Evolutionary conservation across 768 basidiomycete species (phyloP).

Genomic region (Mycena sanguinolenta): DNA sequence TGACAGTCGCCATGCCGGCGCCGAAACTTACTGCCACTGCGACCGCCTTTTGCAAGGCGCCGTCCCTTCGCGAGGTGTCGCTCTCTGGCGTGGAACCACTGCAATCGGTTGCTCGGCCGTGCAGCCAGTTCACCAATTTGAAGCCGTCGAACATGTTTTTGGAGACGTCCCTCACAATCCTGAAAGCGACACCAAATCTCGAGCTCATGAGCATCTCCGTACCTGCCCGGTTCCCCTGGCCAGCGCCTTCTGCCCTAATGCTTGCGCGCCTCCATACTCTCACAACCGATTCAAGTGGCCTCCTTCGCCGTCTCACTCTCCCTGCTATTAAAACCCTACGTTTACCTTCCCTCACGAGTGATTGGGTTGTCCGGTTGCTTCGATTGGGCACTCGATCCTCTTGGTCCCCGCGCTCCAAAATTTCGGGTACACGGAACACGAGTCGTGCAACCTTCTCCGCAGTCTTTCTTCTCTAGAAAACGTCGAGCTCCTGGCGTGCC

Average conservation of each 20-base stretch:
- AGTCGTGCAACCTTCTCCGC: background rate
- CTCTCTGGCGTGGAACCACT: background rate
- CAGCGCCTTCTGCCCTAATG: background rate
- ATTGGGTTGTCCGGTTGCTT: background rate
- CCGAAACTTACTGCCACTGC: background rate
- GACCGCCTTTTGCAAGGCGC: conserved; percentile 9
- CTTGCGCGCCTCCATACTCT: conserved; percentile 2
- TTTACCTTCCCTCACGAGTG: background rate
- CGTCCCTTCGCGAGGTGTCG: background rate
- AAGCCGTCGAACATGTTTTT: background rate
- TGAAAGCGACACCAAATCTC: conserved; percentile 3
- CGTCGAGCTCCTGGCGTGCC: background rate
- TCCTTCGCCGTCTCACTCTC: conserved; percentile 14
- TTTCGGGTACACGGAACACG: background rate
- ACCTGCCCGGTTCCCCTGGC: background rate
- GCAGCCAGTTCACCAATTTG: conserved; percentile 5
- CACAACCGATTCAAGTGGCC: background rate
- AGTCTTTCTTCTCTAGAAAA: background rate
- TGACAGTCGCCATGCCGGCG: background rate
- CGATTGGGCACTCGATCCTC: background rate
- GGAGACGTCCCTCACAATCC: background rate
- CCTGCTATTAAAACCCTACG: conserved; percentile 3
- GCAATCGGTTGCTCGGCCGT: conserved; percentile 4
- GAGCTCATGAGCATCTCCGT: background rate
- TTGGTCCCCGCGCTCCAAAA: conserved; percentile 1